These are phyloP conservation scores for Phytophthora ramorum DNA, from an alignment of 352 stramenopile species.

Conservation along the genomic window DNA sequence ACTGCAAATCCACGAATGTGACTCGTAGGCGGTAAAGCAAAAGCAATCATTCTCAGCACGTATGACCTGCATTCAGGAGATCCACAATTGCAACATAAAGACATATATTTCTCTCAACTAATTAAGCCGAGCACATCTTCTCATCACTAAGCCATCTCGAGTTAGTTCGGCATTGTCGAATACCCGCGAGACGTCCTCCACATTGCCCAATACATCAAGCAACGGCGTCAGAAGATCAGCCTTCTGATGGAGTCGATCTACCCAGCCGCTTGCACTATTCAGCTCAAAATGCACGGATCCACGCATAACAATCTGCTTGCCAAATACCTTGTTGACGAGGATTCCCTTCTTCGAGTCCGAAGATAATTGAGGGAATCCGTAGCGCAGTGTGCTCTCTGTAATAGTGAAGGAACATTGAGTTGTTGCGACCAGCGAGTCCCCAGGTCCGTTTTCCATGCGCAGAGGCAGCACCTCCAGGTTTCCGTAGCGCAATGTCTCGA, in stretches of 20 bases:
- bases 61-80: not conserved
- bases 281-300: constrained; percentile 3
- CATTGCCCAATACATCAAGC: constrained; percentile 2
- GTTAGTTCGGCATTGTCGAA: not conserved
- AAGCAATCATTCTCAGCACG: not conserved
- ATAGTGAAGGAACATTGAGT: constrained; percentile 5
- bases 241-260: not conserved
- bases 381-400: not conserved
- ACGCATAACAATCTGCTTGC: not conserved
- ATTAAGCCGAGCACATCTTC: no score
- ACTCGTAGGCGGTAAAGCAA: not conserved
- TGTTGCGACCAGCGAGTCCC: constrained; percentile 1
- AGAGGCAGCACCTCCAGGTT: constrained; percentile 12
- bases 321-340: constrained; percentile 2
- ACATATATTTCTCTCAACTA: no score
- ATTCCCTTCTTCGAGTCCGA: not conserved
- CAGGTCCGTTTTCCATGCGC: constrained; percentile 1
- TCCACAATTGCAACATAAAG: no score
- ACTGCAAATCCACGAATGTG: not conserved
- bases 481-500: constrained; percentile 9
- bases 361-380: constrained; percentile 11
- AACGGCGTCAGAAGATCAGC: not conserved
- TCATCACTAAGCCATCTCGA: not conserved
- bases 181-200: constrained; percentile 7
- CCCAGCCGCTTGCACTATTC: not conserved